Percentiles rank a stretch among this genome's conserved stretches.
Evolutionary conservation across 2,329 filamentous ascomycete genomes (phyloP).

Genomic region (Berkeleyomyces basicola): DNA sequence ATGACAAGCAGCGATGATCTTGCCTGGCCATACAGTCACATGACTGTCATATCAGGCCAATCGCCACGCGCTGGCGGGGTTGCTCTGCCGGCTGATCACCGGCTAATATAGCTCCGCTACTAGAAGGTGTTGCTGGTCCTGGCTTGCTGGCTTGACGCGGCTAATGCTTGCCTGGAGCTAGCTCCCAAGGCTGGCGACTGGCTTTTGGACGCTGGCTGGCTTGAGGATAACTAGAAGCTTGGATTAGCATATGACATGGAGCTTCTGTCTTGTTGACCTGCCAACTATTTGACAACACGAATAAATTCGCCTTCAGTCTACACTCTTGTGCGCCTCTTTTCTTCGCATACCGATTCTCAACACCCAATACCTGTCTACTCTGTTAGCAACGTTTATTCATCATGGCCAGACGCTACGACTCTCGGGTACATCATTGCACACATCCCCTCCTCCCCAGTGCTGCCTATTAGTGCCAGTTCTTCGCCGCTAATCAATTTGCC

Average conservation of each 20-base stretch:
- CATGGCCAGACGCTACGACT: slow-evolving; percentile 98
- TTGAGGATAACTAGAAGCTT: slow-evolving; percentile 11
- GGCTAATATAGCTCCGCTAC: slow-evolving; percentile 11
- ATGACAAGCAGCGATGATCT: background rate
- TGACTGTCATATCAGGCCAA: slow-evolving; percentile 2
- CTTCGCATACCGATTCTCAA: background rate
- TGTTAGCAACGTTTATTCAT: slow-evolving; percentile 8
- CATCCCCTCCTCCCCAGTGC: background rate
- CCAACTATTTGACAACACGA: background rate
- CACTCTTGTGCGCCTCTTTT: background rate
- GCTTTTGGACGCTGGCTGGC: background rate
- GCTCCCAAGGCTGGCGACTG: slow-evolving; percentile 18
- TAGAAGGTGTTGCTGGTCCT: background rate
- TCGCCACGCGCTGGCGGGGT: background rate
- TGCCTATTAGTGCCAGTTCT: background rate
- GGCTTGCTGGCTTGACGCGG: slow-evolving; percentile 6
- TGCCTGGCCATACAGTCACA: background rate
- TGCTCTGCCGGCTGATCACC: slow-evolving; percentile 12
- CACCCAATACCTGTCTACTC: background rate
- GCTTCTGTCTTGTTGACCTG: background rate
- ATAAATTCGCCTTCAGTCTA: background rate
- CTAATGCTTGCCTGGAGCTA: slow-evolving; percentile 20
- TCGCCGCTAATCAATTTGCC: background rate
- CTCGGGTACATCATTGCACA: slow-evolving; percentile 47
- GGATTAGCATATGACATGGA: slow-evolving; percentile 7